Conservation (phyloP, 257 asterid species). For the Solanum boliviense region DNA sequence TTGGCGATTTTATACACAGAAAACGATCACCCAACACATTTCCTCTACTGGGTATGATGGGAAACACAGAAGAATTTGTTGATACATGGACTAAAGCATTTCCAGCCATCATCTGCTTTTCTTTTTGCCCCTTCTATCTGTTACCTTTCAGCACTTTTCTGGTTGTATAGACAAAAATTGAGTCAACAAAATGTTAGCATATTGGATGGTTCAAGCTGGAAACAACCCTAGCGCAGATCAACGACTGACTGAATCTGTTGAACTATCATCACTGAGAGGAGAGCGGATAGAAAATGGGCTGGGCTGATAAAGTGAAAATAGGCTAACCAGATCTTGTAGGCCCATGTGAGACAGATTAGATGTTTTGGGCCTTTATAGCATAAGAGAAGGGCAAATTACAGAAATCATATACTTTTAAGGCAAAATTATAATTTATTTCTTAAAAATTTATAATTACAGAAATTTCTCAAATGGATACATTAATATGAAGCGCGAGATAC, state of each 20-base stretch:
- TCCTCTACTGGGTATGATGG: slow-evolving; percentile 14
- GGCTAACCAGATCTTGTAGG: neutral
- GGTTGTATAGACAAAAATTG: neutral
- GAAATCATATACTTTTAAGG: too few relatives aligned
- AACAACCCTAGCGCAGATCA: neutral
- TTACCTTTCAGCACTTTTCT: too few relatives aligned
- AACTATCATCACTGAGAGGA: neutral
- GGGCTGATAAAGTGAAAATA: neutral
- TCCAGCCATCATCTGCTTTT: slow-evolving; percentile 36
- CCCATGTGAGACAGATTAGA: neutral
- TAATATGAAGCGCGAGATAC: too few relatives aligned
- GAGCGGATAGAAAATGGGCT: neutral
- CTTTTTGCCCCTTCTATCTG: too few relatives aligned
- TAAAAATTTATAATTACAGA: too few relatives aligned
- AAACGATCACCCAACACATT: slow-evolving; percentile 24
- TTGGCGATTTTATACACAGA: slow-evolving; percentile 25
- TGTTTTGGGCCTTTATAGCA: neutral
- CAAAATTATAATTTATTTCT: too few relatives aligned
- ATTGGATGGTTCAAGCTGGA: neutral
- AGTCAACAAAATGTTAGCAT: neutral
- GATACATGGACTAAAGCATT: slow-evolving; percentile 35
- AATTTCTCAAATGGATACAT: too few relatives aligned
- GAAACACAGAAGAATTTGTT: slow-evolving; percentile 24
- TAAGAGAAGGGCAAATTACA: too few relatives aligned
- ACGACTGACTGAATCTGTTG: neutral